phyloP scores from a whole-genome alignment of 352 stramenopile genomes.

The Phytophthora sojae region DNA sequence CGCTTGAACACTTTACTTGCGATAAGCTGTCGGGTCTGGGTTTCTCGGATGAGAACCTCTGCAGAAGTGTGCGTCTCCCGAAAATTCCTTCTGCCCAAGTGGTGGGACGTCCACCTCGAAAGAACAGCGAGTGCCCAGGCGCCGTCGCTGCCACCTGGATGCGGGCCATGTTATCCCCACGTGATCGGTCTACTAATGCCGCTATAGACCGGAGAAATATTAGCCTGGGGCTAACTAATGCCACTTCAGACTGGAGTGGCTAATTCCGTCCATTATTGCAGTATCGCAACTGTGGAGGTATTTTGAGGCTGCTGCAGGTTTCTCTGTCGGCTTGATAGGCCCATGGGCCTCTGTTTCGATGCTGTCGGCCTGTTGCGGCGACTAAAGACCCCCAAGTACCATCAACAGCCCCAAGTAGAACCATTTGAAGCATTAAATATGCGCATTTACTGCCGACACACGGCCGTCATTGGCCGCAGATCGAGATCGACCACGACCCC shows the following conservation, averaged over 20 bases:
- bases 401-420: too few species aligned
- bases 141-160: constrained; percentile 12
- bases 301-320: not conserved
- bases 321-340: too few species aligned
- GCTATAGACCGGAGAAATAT: too few species aligned
- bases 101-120: constrained; percentile 9
- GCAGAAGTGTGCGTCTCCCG: not conserved
- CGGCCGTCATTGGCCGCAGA: constrained; percentile 69
- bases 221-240: too few species aligned
- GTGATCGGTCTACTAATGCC: not conserved
- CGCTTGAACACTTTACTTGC: constrained; percentile 24
- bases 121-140: not conserved
- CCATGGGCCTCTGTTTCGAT: not conserved
- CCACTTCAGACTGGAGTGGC: too few species aligned
- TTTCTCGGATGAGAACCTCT: constrained; percentile 12
- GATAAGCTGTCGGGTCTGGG: constrained; percentile 15
- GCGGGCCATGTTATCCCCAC: constrained; percentile 6
- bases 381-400: too few species aligned
- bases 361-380: too few species aligned
- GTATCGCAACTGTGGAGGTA: not conserved
- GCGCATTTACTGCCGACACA: constrained; percentile 56
- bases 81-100: constrained; percentile 6
- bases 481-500: constrained; percentile 79
- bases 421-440: not conserved
- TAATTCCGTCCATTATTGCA: not conserved